Evolutionary conservation across 345 rosid genomes (phyloP), one percentile per base, ranked within the genome.

Genomic region (Corchorus capsularis): DNA sequence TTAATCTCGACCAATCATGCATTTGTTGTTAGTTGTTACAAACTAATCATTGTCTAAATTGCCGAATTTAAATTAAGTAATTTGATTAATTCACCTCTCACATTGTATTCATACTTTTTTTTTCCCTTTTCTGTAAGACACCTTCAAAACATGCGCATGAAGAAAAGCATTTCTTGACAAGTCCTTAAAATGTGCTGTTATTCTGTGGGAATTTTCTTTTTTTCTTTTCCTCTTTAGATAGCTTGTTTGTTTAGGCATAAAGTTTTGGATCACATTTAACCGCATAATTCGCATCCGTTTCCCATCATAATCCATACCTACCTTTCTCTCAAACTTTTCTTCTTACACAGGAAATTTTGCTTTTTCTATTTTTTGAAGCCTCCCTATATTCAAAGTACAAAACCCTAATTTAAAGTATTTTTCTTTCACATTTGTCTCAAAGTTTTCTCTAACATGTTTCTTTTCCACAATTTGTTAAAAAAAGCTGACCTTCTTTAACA

Each of bases 201-300:
- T 17, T 8, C 32, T 16, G 9, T 45, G 8, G 34, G 8, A 43
- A 50, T 32, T 8, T 6, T 49, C 5, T 10, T 13, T 32, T 27
- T 19, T 50, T 50, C 14, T 27, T 27, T 22, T 15, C 3, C 56
- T 22, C 34, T 35, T 6, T 22, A 27, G 27, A 27, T 27, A 68
- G 22, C 41, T 68, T 68, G 56, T 47, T 14, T 68, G 55, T 46
- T 68, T 67, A 47, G 19, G 0, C 37, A 66, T 45, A 22, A 46
- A 67, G 71, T 22, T 67, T 47, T 69, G 16, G 46, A 17, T 69
- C 27, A 34, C 73, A 52, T 50, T 69, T 52, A 27, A 69, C 43
- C 73, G 54, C 46, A 69, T 52, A 52, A 50, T 69, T 69, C 60
- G 60, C 73, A 69, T 69, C 60, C 73, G 27, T 69, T 45, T 34